phyloP scores from a whole-genome alignment of 257 asterid genomes.

The Dorcoceras hygrometricum region DNA sequence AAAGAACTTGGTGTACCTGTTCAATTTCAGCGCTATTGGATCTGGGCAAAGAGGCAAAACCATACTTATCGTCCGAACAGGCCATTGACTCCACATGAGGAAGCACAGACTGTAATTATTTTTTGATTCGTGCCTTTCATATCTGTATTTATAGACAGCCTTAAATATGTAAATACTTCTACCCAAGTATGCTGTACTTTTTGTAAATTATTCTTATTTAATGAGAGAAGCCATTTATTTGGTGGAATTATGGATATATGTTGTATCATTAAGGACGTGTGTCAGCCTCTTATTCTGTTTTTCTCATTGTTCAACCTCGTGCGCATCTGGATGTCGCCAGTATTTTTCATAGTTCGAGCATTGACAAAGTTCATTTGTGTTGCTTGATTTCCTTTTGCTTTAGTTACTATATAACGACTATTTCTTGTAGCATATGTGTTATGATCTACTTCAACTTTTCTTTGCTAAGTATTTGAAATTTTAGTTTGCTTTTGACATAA shows the following conservation, averaged over 20 bases:
- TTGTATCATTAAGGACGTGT: constrained; percentile 2
- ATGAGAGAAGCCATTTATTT: neutral
- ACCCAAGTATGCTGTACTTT: neutral
- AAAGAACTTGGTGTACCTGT: constrained; percentile 83
- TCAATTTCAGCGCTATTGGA: constrained; percentile 88
- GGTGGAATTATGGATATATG: constrained; percentile 7
- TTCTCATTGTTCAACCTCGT: constrained; percentile 1
- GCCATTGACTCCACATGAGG: constrained; percentile 80
- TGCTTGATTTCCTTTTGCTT: constrained; percentile 11
- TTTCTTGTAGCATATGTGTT: constrained; percentile 15
- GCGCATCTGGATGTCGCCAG: constrained; percentile 6
- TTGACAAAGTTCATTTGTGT: constrained; percentile 14
- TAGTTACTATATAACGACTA: constrained; percentile 6
- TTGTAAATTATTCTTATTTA: neutral
- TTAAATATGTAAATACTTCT: neutral
- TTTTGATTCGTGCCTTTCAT: constrained; percentile 1
- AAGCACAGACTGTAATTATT: constrained; percentile 62
- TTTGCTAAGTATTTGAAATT: constrained; percentile 4
- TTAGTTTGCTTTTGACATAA: constrained; percentile 6
- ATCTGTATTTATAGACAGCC: neutral
- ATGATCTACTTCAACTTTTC: constrained; percentile 7
- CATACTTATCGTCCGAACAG: constrained; percentile 94
- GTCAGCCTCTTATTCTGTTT: constrained; percentile 12
- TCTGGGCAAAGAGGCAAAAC: constrained; percentile 98
- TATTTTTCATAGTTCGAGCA: constrained; percentile 11